Conservation (phyloP, 148 eudicot species). For the Chenopodium formosanum region DNA sequence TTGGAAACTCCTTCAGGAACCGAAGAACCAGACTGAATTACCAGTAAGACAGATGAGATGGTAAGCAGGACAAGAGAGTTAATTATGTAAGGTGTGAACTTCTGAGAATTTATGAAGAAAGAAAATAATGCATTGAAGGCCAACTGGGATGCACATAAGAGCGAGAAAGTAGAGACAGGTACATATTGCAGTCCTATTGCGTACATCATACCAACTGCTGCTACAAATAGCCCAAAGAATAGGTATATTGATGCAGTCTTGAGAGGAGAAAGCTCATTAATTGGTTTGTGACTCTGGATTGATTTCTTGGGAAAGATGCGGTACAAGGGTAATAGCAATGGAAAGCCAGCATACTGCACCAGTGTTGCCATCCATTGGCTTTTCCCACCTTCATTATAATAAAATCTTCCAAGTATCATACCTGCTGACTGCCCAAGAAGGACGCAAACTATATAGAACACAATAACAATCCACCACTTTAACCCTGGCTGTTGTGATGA, state of each 20-base stretch:
- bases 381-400: constrained; percentile 46
- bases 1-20: constrained; percentile 20
- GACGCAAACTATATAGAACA: constrained; percentile 28
- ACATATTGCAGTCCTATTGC: constrained; percentile 27
- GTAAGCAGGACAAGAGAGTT: constrained; percentile 45
- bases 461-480: constrained; percentile 37
- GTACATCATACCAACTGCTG: constrained; percentile 22
- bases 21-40: constrained; percentile 25
- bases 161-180: constrained; percentile 47
- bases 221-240: constrained; percentile 19
- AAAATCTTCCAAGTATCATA: constrained; percentile 40
- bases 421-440: constrained; percentile 43
- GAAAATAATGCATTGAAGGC: constrained; percentile 52
- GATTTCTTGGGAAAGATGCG: constrained; percentile 19
- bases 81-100: constrained; percentile 43
- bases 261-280: constrained; percentile 1
- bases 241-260: constrained; percentile 13
- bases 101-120: constrained; percentile 44
- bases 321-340: constrained; percentile 38
- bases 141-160: constrained; percentile 45
- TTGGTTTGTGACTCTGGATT: constrained; percentile 6
- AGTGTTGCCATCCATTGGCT: constrained; percentile 46
- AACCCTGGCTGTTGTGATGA: constrained; percentile 9
- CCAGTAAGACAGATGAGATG: constrained; percentile 46
- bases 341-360: constrained; percentile 38